Percentiles rank a stretch among this genome's conserved stretches.
phyloP scores from a whole-genome alignment of 2,329 filamentous ascomycete genomes.

The Aspergillus fructus region DNA sequence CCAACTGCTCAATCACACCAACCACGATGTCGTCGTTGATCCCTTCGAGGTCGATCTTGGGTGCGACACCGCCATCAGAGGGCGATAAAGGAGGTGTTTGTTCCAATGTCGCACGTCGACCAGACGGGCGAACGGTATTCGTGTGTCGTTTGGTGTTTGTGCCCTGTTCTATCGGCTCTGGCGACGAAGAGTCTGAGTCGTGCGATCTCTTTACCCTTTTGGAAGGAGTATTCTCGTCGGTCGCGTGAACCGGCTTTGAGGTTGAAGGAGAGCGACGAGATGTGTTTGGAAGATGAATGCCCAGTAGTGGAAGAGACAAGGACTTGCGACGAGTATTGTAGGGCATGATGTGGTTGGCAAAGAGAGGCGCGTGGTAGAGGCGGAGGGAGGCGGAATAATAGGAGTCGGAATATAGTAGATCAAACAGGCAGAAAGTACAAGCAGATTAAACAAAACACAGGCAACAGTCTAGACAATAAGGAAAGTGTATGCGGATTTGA shows the following conservation, averaged over 20 bases:
- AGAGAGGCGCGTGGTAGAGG: constrained; percentile 1
- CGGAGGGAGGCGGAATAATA: constrained; percentile 2
- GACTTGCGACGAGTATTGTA: constrained; percentile 98
- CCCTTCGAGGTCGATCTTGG: constrained; percentile 72
- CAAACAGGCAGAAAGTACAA: constrained; percentile 14
- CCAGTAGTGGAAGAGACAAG: constrained; percentile 85
- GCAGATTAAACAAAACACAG: constrained; percentile 12
- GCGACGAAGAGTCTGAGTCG: constrained; percentile 47
- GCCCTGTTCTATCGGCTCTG: constrained; percentile 33
- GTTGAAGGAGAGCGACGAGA: constrained; percentile 60
- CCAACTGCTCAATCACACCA: constrained; percentile 81
- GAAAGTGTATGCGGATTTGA: constrained; percentile 7
- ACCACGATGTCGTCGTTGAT: constrained; percentile 97
- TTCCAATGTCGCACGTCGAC: constrained; percentile 57
- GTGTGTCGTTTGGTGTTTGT: constrained; percentile 29
- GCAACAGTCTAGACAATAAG: constrained; percentile 7
- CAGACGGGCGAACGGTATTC: constrained; percentile 22
- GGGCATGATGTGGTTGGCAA: constrained; percentile 60
- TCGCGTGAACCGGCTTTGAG: constrained; percentile 63
- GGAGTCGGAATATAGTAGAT: constrained; percentile 12
- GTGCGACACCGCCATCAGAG: constrained; percentile 46
- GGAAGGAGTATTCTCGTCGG: constrained; percentile 52
- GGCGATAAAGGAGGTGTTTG: constrained; percentile 81
- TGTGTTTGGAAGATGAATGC: constrained; percentile 74
- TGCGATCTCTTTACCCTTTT: constrained; percentile 82